Base-by-base conservation (phyloP, 2,329 filamentous ascomycete species). In the Zymoseptoria ardabiliae region DNA sequence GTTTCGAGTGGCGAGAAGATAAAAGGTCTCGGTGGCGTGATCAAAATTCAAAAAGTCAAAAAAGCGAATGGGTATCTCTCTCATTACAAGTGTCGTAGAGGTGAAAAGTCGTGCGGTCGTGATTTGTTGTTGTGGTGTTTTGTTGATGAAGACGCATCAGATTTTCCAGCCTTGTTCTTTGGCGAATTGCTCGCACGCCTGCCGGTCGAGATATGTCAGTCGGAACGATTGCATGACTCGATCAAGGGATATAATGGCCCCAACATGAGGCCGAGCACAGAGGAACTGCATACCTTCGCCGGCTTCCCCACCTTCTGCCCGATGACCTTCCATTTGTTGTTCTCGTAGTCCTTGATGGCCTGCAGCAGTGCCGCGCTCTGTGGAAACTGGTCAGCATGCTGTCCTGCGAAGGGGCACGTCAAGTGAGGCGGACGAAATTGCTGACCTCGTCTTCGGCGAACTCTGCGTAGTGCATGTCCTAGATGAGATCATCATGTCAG, bases 391-490 rank as follows among this genome's bases (percentile, higher is more conserved):
- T 71, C 63, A 70, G 69, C 63, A 53, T 58, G 20, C 54, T 56
- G 55, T 56, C 49, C 56, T 55, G 48, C 23, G 55, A 57, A 59
- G 59, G 56, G 50, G 63, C 58, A 53, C 58, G 60, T 63, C 64
- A 62, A 66, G 71, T 70, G 71, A 75, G 72, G 71, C 72, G 71
- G 70, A 74, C 72, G 68, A 72, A 71, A 69, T 64, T 70, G 76
- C 79, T 74, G 82, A 95, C 91, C 85, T 97, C 94, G 72, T 97
- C 91, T 79, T 97, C 93, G 54, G 90, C 92, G 74, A 99, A 97
- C 73, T 97, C 94, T 65, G 94, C 94, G 74, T 97, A 97, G 73
- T 99, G 94, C 94, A 99, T 99, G 70, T 99, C 94, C 90, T 94
- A 70, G 50, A 45, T 9, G 21, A 21, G 21, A 53, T 25, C 35